phyloP scores from a whole-genome alignment of 2,329 filamentous ascomycete species.

The Phoma herbarum region DNA sequence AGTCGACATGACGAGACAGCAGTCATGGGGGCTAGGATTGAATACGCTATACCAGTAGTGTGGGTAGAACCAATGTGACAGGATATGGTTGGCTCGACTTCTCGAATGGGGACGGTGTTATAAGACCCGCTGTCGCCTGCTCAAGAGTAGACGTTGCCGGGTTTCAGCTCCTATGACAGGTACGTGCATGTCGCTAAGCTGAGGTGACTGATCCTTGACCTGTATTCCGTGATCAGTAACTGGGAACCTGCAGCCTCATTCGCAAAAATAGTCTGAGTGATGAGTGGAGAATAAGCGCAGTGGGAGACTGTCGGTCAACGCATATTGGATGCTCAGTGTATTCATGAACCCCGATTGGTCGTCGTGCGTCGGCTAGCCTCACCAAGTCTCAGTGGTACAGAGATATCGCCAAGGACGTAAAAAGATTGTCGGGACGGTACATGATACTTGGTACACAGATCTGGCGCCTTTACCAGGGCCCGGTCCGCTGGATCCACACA shows the following conservation, averaged over 20 bases:
- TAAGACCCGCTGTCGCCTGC: slow-evolving; percentile 4
- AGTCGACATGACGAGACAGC: slow-evolving; percentile 22
- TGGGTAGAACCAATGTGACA: slow-evolving; percentile 30
- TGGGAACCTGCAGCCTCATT: slow-evolving; percentile 41
- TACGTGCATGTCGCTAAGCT: slow-evolving; percentile 16
- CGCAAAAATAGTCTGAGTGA: slow-evolving; percentile 19
- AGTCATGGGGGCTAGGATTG: slow-evolving; percentile 19
- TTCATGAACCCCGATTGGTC: slow-evolving; percentile 36
- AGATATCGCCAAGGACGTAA: slow-evolving; percentile 48
- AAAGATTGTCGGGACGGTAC: slow-evolving; percentile 38
- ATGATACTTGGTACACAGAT: slow-evolving; percentile 39
- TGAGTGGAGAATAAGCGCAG: slow-evolving; percentile 28
- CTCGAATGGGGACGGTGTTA: slow-evolving; percentile 1
- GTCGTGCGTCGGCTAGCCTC: slow-evolving; percentile 34
- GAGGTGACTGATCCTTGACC: slow-evolving; percentile 13
- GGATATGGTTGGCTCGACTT: not conserved
- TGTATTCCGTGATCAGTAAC: slow-evolving; percentile 29
- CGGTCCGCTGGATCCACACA: slow-evolving; percentile 37
- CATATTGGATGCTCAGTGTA: slow-evolving; percentile 32
- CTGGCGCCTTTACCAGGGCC: slow-evolving; percentile 38
- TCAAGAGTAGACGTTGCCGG: not conserved
- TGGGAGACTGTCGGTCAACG: slow-evolving; percentile 27
- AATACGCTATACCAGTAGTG: slow-evolving; percentile 26
- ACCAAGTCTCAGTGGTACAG: slow-evolving; percentile 42
- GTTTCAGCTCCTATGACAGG: slow-evolving; percentile 14